phyloP scores from a whole-genome alignment of 768 basidiomycete genomes.

The Lactarius indigo region DNA sequence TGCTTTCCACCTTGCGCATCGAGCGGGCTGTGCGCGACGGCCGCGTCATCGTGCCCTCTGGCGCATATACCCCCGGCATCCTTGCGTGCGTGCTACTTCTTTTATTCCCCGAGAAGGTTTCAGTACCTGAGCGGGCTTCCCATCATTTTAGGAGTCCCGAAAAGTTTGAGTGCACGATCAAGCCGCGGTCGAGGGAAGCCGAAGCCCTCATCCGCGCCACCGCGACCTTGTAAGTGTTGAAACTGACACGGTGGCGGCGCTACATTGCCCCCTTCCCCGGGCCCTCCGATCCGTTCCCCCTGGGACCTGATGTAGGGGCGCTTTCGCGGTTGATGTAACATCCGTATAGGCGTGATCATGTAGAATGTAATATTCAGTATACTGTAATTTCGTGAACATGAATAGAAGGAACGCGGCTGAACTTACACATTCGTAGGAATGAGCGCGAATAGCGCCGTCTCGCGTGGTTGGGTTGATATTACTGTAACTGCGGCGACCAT shows the following conservation, averaged over 20 bases:
- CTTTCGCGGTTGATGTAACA: not conserved
- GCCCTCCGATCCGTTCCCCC: too few species aligned
- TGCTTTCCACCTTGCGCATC: conserved; percentile 23
- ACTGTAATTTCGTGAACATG: too few species aligned
- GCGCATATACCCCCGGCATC: conserved; percentile 23
- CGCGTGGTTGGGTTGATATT: not conserved
- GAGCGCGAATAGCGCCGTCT: not conserved
- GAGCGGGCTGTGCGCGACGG: conserved; percentile 24
- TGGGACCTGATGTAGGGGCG: not conserved
- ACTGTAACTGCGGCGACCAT: not conserved
- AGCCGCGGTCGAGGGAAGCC: conserved; percentile 23
- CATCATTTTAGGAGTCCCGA: conserved; percentile 22
- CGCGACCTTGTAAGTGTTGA: not conserved
- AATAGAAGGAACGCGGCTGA: not conserved
- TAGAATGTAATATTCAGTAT: not conserved
- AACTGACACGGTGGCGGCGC: not conserved
- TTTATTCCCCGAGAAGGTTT: not conserved
- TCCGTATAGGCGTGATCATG: not conserved
- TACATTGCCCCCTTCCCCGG: not conserved
- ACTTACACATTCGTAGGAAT: not conserved
- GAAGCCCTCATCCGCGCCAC: conserved; percentile 21
- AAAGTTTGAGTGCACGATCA: conserved; percentile 22
- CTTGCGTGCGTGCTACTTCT: conserved; percentile 18
- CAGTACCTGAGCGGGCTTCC: not conserved
- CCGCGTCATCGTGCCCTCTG: conserved; percentile 21